Evolutionary conservation across 1,284 basidiomycete genomes (phyloP).

Genomic region (Trichosporon inkin): DNA sequence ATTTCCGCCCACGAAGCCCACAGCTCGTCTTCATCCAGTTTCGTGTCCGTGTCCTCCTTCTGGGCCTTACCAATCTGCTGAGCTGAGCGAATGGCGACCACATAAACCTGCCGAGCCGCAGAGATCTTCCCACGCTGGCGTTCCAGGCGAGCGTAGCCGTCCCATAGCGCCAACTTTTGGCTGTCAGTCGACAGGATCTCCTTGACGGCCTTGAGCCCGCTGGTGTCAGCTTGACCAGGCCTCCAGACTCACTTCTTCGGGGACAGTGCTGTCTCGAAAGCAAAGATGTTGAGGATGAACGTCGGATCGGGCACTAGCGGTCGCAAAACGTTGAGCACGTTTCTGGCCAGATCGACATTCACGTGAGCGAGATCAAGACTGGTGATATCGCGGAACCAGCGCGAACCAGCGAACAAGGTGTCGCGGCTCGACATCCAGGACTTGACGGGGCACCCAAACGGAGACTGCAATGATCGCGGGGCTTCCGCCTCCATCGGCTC

Average conservation of each 20-base stretch:
- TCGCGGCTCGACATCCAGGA: constrained; percentile 31
- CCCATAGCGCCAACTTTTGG: constrained; percentile 70
- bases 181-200: constrained; percentile 61
- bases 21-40: constrained; percentile 50
- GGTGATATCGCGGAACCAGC: constrained; percentile 48
- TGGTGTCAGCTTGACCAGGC: constrained; percentile 14
- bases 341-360: constrained; percentile 38
- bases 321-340: constrained; percentile 31
- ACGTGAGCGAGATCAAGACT: constrained; percentile 33
- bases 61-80: constrained; percentile 21
- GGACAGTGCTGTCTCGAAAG: constrained; percentile 41
- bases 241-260: constrained; percentile 32
- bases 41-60: constrained; percentile 16
- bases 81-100: constrained; percentile 54
- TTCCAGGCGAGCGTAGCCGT: constrained; percentile 74
- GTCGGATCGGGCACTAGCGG: constrained; percentile 42
- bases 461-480: constrained; percentile 17
- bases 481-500: constrained; percentile 49
- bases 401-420: constrained; percentile 25
- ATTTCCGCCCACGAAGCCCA: constrained; percentile 89
- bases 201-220: constrained; percentile 62
- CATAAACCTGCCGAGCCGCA: constrained; percentile 79
- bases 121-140: constrained; percentile 63
- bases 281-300: constrained; percentile 46
- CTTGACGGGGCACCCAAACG: constrained; percentile 37